Base-by-base conservation (phyloP, 768 basidiomycete species). In the Suillus clintonianus region DNA sequence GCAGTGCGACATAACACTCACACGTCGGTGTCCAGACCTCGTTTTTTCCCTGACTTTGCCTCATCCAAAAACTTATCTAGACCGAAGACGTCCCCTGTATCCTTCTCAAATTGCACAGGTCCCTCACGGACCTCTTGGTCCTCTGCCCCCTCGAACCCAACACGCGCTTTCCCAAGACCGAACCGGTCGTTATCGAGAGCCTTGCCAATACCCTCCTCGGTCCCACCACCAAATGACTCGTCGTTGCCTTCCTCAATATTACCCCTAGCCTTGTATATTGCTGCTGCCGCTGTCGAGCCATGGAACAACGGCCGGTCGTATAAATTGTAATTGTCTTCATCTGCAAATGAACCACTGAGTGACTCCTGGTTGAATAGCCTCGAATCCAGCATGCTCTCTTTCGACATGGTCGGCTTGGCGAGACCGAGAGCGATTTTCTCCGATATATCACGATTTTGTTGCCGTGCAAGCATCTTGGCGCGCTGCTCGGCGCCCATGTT, bases 21-120 rank as follows among this genome's bases (percentile, higher is more conserved):
- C 84, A 82, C 89, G 60, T 85, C 84, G 58, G 89, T 89, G 72
- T 95, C 92, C 72, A 95, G 71, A 15, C 92, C 93, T 65, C 95
- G 82, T 80, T 97, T 97, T 76, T 89, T 88, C n/a, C 95, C 97
- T 27, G 89, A 89, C 84, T 94, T 97, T 19, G 97, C 97, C 76
- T 95, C 94, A 74, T 98, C 94, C 82, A 99, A 84, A 82, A 99
- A 99, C 75, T 97, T 89, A 77, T 97, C 92, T 66, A 98, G 82
- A 66, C 97, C 97, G 72, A 98, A 98, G 22, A 98, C 94, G 83
- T 98, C 97, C n/a, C 88, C 85, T 1, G 91, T 88, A 71, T 99
- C 97, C 81, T 98, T 97, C 82, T 99, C 97, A 72, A 99, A 99
- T 72, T 98, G 95, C 47, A 99, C 97, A 27, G 97, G 97, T 1